phyloP scores from a whole-genome alignment of 139 green algal species.

The Auxenochlorella pyrenoidosa region DNA sequence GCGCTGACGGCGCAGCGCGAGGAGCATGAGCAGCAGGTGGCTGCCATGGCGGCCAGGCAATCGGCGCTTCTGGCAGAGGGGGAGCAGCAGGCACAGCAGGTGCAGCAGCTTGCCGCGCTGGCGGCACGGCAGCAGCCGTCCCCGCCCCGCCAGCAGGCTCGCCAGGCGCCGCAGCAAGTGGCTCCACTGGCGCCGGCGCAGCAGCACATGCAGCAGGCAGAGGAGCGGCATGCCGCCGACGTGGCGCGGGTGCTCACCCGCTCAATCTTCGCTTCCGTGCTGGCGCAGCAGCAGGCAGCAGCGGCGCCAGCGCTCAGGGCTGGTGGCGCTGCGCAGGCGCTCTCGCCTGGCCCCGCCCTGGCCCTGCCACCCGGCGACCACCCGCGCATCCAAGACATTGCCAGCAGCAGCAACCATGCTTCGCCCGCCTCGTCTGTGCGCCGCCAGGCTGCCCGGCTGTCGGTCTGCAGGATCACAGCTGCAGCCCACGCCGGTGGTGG shows the following conservation, averaged over 20 bases:
- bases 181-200: neutral
- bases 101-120: neutral
- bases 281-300: neutral
- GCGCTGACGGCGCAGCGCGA: slow-evolving; percentile 5
- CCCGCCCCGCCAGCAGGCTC: neutral
- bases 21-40: slow-evolving; percentile 33
- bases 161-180: neutral
- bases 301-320: neutral
- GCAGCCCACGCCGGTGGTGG: neutral
- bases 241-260: slow-evolving; percentile 9
- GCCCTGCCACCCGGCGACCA: neutral
- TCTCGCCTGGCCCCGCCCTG: neutral
- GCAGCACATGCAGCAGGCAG: slow-evolving; percentile 11
- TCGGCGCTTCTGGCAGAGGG: slow-evolving; percentile 6
- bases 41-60: slow-evolving; percentile 6
- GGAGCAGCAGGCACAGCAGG: neutral
- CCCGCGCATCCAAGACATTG: neutral
- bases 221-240: slow-evolving; percentile 16
- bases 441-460: neutral
- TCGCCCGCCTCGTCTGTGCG: neutral
- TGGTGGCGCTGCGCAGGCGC: neutral
- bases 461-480: neutral
- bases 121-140: neutral
- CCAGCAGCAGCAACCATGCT: neutral
- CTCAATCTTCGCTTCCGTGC: slow-evolving; percentile 23